Conservation (phyloP, 2,329 filamentous ascomycete genomes). For the Septoria linicola region DNA sequence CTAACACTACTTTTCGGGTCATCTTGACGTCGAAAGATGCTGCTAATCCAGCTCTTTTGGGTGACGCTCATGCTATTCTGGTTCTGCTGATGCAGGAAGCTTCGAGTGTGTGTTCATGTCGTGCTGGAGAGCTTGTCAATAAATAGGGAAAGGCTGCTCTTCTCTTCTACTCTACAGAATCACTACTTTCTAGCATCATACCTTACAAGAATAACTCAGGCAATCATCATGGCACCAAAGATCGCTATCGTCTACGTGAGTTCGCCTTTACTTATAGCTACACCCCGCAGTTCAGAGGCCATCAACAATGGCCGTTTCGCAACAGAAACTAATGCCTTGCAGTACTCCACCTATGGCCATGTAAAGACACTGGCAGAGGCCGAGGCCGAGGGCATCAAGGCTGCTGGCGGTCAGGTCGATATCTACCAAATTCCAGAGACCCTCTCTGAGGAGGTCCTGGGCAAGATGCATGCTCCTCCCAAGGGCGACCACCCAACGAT, state of each 20-base stretch:
- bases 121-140: not conserved
- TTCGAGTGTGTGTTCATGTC: not conserved
- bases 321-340: not conserved
- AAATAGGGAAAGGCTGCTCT: not conserved
- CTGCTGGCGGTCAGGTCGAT: conserved; percentile 77
- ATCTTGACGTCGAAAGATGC: not conserved
- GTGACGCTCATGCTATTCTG: no score
- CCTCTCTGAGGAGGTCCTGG: conserved; percentile 75
- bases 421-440: conserved; percentile 90
- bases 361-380: conserved; percentile 80
- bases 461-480: conserved; percentile 85
- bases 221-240: conserved; percentile 74
- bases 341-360: conserved; percentile 56
- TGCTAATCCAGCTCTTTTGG: not conserved
- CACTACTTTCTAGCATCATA: not conserved
- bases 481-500: conserved; percentile 67
- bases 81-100: conserved; percentile 11
- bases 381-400: conserved; percentile 85
- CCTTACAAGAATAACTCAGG: conserved; percentile 2
- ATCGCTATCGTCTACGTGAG: conserved; percentile 86
- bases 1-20: not conserved
- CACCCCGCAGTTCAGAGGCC: not conserved
- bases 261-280: conserved; percentile 29
- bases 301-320: not conserved
- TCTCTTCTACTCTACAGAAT: not conserved